Conservation (phyloP, 2,329 filamentous ascomycete species). For the Fusarium sp. region DNA sequence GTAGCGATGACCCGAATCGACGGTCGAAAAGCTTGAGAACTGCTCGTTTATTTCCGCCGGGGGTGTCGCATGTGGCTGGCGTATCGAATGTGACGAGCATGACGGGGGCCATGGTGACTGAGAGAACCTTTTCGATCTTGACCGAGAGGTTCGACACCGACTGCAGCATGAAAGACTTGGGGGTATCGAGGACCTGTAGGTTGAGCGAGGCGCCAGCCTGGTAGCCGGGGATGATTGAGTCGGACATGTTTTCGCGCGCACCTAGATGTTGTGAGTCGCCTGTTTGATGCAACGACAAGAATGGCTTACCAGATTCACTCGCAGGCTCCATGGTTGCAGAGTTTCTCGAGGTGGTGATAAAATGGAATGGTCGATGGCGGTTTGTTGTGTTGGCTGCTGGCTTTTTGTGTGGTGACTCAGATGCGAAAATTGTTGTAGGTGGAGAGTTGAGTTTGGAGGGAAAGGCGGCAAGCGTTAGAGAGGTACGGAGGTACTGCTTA, state of each 20-base stretch:
- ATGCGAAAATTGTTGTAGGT: too few species aligned
- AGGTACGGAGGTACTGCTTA: too few species aligned
- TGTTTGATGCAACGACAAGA: not conserved
- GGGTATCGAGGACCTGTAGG: not conserved
- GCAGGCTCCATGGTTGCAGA: not conserved
- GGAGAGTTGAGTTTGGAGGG: too few species aligned
- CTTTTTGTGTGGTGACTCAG: too few species aligned
- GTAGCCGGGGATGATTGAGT: not conserved
- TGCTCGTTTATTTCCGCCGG: not conserved
- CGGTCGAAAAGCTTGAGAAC: not conserved
- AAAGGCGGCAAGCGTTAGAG: too few species aligned
- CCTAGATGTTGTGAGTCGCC: not conserved
- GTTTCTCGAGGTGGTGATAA: too few species aligned
- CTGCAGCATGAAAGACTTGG: not conserved
- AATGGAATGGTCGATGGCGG: too few species aligned
- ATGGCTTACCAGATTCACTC: accelerated
- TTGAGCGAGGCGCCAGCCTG: not conserved
- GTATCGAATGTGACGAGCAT: not conserved
- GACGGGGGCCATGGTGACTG: not conserved
- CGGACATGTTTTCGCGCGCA: not conserved
- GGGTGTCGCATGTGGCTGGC: too few species aligned
- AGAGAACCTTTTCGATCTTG: not conserved
- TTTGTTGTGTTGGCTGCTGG: too few species aligned
- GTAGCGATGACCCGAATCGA: not conserved
- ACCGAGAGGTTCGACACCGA: accelerated